Evolutionary conservation across 352 stramenopile genomes (phyloP), one percentile per base, ranked within the genome.

Genomic region (Globisporangium nodosum): DNA sequence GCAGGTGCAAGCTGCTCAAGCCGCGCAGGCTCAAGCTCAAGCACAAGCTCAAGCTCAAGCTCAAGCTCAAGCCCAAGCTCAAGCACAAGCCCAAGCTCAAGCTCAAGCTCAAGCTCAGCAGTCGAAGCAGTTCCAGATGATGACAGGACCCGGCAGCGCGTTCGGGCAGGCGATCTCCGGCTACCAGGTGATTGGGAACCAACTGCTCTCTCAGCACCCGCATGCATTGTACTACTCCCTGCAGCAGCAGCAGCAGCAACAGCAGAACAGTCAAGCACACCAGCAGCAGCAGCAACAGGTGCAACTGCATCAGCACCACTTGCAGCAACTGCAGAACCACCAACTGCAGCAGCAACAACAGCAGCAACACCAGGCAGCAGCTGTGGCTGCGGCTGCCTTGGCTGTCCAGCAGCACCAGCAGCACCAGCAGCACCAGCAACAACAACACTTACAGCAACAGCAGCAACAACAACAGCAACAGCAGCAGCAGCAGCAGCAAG

Each of bases 61-160:
- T 0, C 69, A 74, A 46, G 31, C 31, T 0, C 31, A 37, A 37
- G 31, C 31, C 0, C 31, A 37, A 37, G 31, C 31, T 0, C 31
- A 37, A 37, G 31, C 31, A 0, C 31, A 37, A 37, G 31, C 31
- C 0, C 63, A 73, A 57, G 46, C 60, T 11, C 65, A 70, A n/a
- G 62, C 60, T 8, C 55, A 66, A 35, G 65, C 65, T 4, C 49
- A 64, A 18, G 56, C 51, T n/a, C 60, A 63, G 9, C 70, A 76
- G 18, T 71, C 68, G 24, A 90, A 92, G 65, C 76, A 86, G 52
- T 90, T 84, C 52, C 79, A 90, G 64, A 74, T 85, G 52, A 60
- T 88, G 49, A 58, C 60, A 49, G 63, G 49, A 12, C 16, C 73
- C 24, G 71, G 66, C 54, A 76, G 64, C 21, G 61, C 75, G 27